A percentile compares a stretch with the other conserved stretches of the same genome.
These are phyloP conservation scores for Paecilomyces sp. DNA, from an alignment of 2,329 filamentous ascomycete species.

Conservation along the genomic window DNA sequence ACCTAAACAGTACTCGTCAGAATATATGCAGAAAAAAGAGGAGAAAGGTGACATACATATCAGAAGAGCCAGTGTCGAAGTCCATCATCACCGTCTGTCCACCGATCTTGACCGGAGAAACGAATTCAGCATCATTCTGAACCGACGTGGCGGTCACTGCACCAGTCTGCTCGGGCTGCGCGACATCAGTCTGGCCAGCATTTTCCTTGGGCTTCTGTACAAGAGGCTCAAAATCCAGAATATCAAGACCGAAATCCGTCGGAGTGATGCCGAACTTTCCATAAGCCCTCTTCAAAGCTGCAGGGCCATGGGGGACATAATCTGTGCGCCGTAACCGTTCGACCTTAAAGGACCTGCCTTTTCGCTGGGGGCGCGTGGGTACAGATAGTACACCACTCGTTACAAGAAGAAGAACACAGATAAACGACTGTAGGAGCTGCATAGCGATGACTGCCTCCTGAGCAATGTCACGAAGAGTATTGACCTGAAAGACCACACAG, in stretches of 20 bases:
- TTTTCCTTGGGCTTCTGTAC: slow-evolving; percentile 15
- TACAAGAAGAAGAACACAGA: slow-evolving; percentile 21
- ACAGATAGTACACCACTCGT: slow-evolving; percentile 24
- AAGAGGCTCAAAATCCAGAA: slow-evolving; percentile 27
- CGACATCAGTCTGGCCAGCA: slow-evolving; percentile 17
- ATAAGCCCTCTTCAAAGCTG: slow-evolving; percentile 59
- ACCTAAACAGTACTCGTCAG: slow-evolving; percentile 35
- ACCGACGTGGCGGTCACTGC: slow-evolving; percentile 59
- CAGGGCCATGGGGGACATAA: slow-evolving; percentile 52
- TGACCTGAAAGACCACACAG: neutral
- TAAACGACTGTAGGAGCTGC: slow-evolving; percentile 20
- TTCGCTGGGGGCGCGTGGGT: slow-evolving; percentile 19
- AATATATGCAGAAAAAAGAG: neutral
- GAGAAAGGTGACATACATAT: slow-evolving; percentile 45
- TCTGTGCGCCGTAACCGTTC: slow-evolving; percentile 50
- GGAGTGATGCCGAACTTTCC: slow-evolving; percentile 57
- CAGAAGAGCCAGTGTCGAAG: slow-evolving; percentile 70
- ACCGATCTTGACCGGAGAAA: slow-evolving; percentile 62
- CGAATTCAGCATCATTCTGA: slow-evolving; percentile 60
- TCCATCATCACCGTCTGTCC: slow-evolving; percentile 62
- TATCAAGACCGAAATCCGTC: slow-evolving; percentile 32
- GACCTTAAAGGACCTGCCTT: slow-evolving; percentile 52
- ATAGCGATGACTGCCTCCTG: slow-evolving; percentile 10
- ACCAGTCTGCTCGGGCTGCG: slow-evolving; percentile 38
- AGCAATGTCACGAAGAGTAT: neutral